Base-by-base conservation (phyloP, 108 stramenopile genomes). In the Skeletonema tropicum region DNA sequence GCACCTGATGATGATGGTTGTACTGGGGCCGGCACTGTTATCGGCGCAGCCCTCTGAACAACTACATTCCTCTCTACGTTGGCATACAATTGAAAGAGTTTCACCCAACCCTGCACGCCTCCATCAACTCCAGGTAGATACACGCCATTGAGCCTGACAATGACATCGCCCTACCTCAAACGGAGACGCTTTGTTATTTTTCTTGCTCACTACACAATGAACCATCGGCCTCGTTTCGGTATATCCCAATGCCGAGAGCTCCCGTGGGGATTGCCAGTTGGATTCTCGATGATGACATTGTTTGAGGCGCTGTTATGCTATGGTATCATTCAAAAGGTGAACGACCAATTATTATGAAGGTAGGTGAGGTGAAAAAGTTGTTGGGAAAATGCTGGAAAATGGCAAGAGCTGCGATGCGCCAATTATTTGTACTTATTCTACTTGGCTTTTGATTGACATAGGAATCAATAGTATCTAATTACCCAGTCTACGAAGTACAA, bases 141-240 rank as follows among this genome's bases (percentile, higher is more conserved):
- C 13, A 70, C 52, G 7, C 69, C 69, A 36, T 57, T 70, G 13
- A 70, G 31, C 6, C 48, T n/a, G 13, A 70, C 30, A 36, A 70
- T 57, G 17, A 70, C 32, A 26, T 70, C 69, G 3, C 57, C 57
- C 33, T 1, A 70, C 69, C 15, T 59, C 25, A 30, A 70, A 13
- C 23, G 69, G 69, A 21, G 57, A 36, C 0, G 9, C 6, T 10
- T 25, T 0, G 33, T 59, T 35, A 19, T 8, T 19, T 7, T 36
- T 62, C 10, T 62, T 17, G 31, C 52, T 55, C 15, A 55, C 52
- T 4, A 55, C 52, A 23, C 52, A 55, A 55, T 10, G 52, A 23
- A 25, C 52, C 52, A 25, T 55, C 52, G 23, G 52, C 23, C 10
- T 55, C 52, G 2, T 21, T 21, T 7, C 52, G 52, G n/a, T 55